Evolutionary conservation across 306 rosid genomes (phyloP).

Genomic region (Betula pendula): DNA sequence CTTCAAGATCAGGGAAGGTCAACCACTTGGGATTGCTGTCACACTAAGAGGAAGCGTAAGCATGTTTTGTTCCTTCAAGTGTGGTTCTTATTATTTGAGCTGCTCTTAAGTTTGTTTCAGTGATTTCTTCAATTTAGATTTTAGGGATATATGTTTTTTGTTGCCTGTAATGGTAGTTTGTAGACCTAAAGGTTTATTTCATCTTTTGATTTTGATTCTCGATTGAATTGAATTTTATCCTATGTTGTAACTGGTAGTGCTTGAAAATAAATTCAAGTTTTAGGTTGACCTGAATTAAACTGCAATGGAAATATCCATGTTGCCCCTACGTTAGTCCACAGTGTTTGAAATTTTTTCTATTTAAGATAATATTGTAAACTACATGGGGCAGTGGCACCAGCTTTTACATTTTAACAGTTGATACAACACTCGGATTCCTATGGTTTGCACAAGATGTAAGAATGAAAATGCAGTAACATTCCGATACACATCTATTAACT

Average conservation of each 20-base stretch:
- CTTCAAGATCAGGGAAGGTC: constrained; percentile 98
- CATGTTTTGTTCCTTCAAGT: constrained; percentile 8
- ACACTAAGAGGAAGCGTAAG: constrained; percentile 93
- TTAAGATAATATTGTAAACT: constrained; percentile 11
- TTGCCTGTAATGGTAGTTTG: not conserved
- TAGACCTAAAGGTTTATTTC: not conserved
- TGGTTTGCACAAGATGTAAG: not conserved
- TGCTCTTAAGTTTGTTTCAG: not conserved
- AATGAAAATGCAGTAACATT: not conserved
- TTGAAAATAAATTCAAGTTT: not conserved
- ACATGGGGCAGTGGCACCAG: constrained; percentile 1
- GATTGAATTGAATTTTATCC: not conserved
- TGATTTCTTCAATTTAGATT: not conserved
- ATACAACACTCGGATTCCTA: not conserved
- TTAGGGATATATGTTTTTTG: not conserved
- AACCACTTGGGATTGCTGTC: constrained; percentile 94
- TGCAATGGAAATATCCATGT: constrained; percentile 14
- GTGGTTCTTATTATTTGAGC: not conserved
- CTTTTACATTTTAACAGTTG: constrained; percentile 10
- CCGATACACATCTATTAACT: no score
- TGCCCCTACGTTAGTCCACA: not conserved
- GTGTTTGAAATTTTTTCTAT: constrained; percentile 4
- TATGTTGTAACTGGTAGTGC: not conserved
- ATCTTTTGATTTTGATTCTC: not conserved
- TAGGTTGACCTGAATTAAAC: not conserved